Base-by-base conservation (phyloP, 148 eudicot species). In the Vaccinium darrowii region DNA sequence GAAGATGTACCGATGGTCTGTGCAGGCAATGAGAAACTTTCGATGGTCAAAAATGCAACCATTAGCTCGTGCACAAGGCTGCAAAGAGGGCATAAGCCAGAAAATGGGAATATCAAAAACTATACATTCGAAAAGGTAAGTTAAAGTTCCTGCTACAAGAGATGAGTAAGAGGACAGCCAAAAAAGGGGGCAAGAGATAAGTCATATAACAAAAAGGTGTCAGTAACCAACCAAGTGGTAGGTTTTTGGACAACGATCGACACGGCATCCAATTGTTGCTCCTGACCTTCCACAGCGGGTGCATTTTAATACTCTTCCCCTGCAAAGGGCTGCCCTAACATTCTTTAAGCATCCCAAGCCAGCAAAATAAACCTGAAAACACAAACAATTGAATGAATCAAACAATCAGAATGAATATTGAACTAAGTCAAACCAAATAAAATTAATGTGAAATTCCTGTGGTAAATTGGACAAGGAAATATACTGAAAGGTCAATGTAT, bases 191-290 rank as follows among this genome's bases (percentile, higher is more conserved):
- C 39, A 49, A 27, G 62, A 27, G 27, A 36, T 33, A 73, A n/a
- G 18, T 25, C 39, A 19, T 11, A 16, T 57, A n/a, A 81, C 30
- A 76, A 39, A 43, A 43, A 53, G 18, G 57, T 25, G 13, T 62
- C 53, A 62, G 71, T 71, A 85, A 87, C 94, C 88, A 81, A 96
- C 99, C 91, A 96, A 85, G 92, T 96, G 99, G 82, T 96, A 96
- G 65, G 99, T 96, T 92, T 92, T 94, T n/a, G 99, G 94, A 88
- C 99, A 96, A 76, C 99, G 89, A 88, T 96, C 99, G 78, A 96
- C 98, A 85, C 98, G 99, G 79, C 99, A 96, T 69, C 99, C 99
- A 89, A 94, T 94, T 87, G 99, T 96, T 89, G 99, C 99, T 73
- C 99, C 99, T 75, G 93, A 92, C 88, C 99, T 92, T 84, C 98